A percentile compares a stretch with the other conserved stretches of the same genome.
phyloP scores from a whole-genome alignment of 2,329 filamentous ascomycete species.

The Calonectria hongkongensis region DNA sequence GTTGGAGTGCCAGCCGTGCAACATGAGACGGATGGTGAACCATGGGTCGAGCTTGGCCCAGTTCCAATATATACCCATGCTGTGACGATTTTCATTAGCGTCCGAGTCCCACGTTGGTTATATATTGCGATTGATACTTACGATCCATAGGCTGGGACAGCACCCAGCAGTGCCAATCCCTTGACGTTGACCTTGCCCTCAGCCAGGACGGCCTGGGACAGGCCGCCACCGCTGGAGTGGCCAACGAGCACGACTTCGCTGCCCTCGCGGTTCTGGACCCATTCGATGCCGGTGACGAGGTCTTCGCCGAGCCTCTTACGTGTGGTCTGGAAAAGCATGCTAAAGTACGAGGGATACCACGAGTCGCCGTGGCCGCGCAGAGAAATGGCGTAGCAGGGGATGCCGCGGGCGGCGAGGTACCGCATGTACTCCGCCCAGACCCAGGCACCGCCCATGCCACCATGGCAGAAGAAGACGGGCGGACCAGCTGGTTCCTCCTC shows the following conservation, averaged over 20 bases:
- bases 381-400: constrained; percentile 72
- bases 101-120: neutral
- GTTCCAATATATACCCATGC: constrained; percentile 68
- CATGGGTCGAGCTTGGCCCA: constrained; percentile 68
- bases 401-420: constrained; percentile 65
- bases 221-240: constrained; percentile 71
- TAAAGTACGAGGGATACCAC: constrained; percentile 69
- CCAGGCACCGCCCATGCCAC: constrained; percentile 72
- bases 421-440: constrained; percentile 72
- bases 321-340: constrained; percentile 68
- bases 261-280: constrained; percentile 56
- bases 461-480: constrained; percentile 72
- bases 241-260: constrained; percentile 66
- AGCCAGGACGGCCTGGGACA: constrained; percentile 69
- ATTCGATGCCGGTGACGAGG: constrained; percentile 64
- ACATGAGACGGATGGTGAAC: constrained; percentile 66
- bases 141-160: constrained; percentile 66
- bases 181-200: constrained; percentile 62
- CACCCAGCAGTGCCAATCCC: constrained; percentile 67
- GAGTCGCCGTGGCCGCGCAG: constrained; percentile 72
- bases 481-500: constrained; percentile 45
- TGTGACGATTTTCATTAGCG: constrained; percentile 29
- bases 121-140: constrained; percentile 40
- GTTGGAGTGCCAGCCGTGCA: constrained; percentile 69
- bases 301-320: constrained; percentile 66